These are phyloP conservation scores for Rhododendron henanense DNA, from an alignment of 148 eudicot species.

Conservation along the genomic window DNA sequence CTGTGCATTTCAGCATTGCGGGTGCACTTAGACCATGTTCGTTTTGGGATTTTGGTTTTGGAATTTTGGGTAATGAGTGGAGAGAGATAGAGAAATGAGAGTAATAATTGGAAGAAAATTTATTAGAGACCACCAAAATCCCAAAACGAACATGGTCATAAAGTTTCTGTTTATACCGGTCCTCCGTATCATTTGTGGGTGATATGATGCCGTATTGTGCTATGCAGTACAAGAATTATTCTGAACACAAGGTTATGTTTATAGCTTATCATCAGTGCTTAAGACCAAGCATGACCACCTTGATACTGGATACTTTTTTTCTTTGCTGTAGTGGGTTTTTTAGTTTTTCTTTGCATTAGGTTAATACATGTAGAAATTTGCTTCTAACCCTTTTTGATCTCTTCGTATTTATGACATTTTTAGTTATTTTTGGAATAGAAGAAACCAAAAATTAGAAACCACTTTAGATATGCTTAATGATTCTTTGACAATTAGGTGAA, in stretches of 20 bases:
- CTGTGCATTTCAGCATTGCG: neutral
- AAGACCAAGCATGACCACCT: neutral
- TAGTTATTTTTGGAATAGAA: neutral
- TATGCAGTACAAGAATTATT: neutral
- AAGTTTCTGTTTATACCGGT: neutral
- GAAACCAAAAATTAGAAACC: neutral
- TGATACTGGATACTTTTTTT: neutral
- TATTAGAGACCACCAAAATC: no score
- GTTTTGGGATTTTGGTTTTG: no score
- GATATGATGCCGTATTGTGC: neutral
- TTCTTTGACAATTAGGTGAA: neutral
- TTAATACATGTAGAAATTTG: neutral
- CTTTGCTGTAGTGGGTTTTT: neutral
- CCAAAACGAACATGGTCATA: no score
- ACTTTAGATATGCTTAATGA: neutral
- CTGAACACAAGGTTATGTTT: neutral
- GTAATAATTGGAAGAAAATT: no score
- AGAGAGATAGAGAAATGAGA: no score
- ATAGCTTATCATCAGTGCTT: neutral
- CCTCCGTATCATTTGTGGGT: neutral
- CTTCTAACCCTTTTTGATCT: neutral
- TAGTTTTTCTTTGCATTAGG: neutral
- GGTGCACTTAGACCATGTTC: neutral
- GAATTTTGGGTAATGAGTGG: no score
- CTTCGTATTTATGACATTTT: neutral